These are phyloP conservation scores for Cucumis melo DNA, from an alignment of 306 rosid species.

Conservation along the genomic window DNA sequence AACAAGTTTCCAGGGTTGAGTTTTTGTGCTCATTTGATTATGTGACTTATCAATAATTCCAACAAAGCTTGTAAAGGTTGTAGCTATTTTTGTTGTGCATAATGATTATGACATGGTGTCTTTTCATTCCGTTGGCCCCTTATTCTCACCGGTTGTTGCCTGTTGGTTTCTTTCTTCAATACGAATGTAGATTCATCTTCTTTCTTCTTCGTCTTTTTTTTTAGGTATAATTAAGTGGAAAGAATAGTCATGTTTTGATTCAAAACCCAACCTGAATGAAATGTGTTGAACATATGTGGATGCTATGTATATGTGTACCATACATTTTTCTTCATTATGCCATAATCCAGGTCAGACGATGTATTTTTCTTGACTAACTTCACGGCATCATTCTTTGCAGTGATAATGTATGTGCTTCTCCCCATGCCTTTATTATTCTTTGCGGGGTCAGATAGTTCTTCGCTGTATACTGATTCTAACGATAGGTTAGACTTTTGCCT, in stretches of 20 bases:
- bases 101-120: not conserved
- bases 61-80: not conserved
- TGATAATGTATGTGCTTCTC: conserved; percentile 61
- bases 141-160: not conserved
- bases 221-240: not conserved
- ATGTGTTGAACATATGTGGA: not conserved
- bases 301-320: too few relatives aligned
- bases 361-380: not conserved
- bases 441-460: conserved; percentile 44
- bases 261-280: not conserved
- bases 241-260: not conserved
- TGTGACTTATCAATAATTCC: not conserved
- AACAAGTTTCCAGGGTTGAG: not conserved
- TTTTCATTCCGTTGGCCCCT: not conserved
- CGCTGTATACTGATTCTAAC: conserved; percentile 42
- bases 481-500: conserved; percentile 2
- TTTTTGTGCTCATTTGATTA: not conserved
- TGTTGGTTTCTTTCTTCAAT: too few relatives aligned
- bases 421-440: conserved; percentile 80
- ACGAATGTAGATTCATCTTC: too few relatives aligned
- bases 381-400: conserved; percentile 38
- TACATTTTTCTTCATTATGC: not conserved
- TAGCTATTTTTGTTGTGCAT: not conserved
- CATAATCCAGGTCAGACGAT: not conserved
- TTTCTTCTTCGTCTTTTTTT: too few relatives aligned